These are phyloP conservation scores for Paraphoma chrysanthemicola DNA, from an alignment of 2,329 filamentous ascomycete genomes.

Conservation along the genomic window DNA sequence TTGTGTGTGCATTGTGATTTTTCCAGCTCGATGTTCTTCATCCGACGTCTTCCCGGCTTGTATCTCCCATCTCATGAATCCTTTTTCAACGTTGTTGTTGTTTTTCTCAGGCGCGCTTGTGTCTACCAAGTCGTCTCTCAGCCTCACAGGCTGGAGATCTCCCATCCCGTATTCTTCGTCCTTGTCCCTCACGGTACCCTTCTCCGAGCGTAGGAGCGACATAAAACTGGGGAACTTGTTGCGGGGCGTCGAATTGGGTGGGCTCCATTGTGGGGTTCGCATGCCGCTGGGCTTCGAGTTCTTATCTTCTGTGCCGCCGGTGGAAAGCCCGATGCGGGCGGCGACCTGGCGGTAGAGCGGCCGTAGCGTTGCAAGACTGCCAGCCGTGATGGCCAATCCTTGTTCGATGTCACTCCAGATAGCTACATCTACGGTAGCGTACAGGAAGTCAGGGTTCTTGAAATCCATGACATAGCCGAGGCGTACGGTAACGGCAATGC, in stretches of 20 bases:
- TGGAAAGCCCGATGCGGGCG: constrained; percentile 28
- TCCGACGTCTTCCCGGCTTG: constrained; percentile 36
- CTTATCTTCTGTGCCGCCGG: constrained; percentile 9
- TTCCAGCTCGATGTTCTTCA: constrained; percentile 26
- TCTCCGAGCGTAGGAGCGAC: constrained; percentile 32
- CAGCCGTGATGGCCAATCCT: constrained; percentile 47
- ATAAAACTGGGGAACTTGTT: constrained; percentile 28
- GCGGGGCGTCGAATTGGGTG: constrained; percentile 1
- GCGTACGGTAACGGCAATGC: constrained; percentile 43
- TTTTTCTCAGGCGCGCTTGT: constrained; percentile 21
- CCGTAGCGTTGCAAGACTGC: constrained; percentile 45
- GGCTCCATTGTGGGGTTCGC: constrained; percentile 28
- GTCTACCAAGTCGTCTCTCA: constrained; percentile 35
- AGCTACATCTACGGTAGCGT: constrained; percentile 44
- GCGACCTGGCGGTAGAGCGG: constrained; percentile 40
- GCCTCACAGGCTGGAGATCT: constrained; percentile 29
- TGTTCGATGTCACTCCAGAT: constrained; percentile 49
- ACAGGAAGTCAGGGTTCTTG: constrained; percentile 43
- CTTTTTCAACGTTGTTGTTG: constrained; percentile 15
- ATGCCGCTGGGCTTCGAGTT: constrained; percentile 18
- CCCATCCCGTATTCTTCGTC: constrained; percentile 33
- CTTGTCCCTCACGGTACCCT: constrained; percentile 17
- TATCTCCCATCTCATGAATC: constrained; percentile 38
- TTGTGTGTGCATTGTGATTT: constrained; percentile 37
- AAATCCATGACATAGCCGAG: constrained; percentile 47